Base-by-base conservation (phyloP, 2,329 filamentous ascomycete species). In the Akanthomyces lecanii region DNA sequence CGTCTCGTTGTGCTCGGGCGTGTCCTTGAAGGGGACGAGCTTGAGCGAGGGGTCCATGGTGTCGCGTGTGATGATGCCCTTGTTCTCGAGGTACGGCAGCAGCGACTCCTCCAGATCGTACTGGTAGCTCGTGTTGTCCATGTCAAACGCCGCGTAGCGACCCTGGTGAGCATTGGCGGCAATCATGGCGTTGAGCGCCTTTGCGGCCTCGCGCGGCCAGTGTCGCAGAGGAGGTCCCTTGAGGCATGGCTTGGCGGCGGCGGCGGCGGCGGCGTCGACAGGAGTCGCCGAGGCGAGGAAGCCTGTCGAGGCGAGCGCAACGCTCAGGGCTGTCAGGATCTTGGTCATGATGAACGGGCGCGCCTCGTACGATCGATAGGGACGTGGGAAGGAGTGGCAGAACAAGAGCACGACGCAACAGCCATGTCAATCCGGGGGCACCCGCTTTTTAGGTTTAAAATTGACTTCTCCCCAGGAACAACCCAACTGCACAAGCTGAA, bases 51-150 rank as follows among this genome's bases (percentile, higher is more conserved):
- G 75, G 64, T 79, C 76, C 67, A 79, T 70, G 18, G 68, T 73
- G 33, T 77, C 74, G 62, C 78, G 74, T 2, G 75, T 77, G 25
- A 79, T 59, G 50, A 79, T 69, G 44, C 75, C 75, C 61, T 72
- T 74, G 69, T 72, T 75, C 65, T 79, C 78, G 55, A 79, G 76
- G 50, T 69, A 79, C 2, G 78, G 77, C 59, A 79, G 69, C 58
- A 79, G 69, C 2, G 76, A 77, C 68, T 79, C 78, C 62, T 79
- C 77, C 12, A 79, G 66, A 58, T 79, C 78, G 57, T 70, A 78
- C 55, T 71, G 72, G 44, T 75, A 79, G 65, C 73, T 75, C 3
- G 78, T 79, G 68, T 79, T 79, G 71, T 79, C 78, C 77, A 79
- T 79, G 69, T 79, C 76, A 52, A 78, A 78, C 28, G 75, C 71